Evolutionary conservation across 495 filamentous ascomycete genomes (phyloP).

Genomic region (Astrocystis sublimbata): DNA sequence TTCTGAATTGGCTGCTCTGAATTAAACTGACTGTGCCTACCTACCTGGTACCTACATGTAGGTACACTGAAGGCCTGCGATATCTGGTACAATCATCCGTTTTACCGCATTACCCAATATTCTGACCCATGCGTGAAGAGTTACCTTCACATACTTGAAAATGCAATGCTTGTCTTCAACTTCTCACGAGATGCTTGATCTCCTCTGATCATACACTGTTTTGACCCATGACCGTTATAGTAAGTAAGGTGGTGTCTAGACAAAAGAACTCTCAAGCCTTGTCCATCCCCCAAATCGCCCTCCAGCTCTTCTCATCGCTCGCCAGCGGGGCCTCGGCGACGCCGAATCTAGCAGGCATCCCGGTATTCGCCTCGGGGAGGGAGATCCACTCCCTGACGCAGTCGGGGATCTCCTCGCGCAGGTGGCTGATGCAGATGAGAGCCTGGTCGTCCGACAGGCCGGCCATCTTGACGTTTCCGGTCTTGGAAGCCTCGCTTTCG

Average conservation of each 20-base stretch:
- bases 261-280: neutral
- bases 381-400: slow-evolving; percentile 78
- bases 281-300: slow-evolving; percentile 61
- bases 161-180: no score
- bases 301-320: slow-evolving; percentile 55
- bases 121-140: no score
- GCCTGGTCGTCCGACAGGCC: slow-evolving; percentile 70
- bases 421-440: slow-evolving; percentile 82
- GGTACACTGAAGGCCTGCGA: neutral
- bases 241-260: no score
- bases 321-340: slow-evolving; percentile 57
- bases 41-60: neutral
- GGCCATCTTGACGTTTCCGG: slow-evolving; percentile 42
- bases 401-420: slow-evolving; percentile 84
- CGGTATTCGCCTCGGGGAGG: slow-evolving; percentile 64
- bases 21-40: no score
- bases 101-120: no score
- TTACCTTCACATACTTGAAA: no score
- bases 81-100: no score
- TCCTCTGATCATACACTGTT: no score
- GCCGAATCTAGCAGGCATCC: slow-evolving; percentile 58
- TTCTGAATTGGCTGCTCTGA: no score
- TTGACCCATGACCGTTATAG: neutral
- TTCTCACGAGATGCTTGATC: no score
- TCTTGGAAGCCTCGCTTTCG: slow-evolving; percentile 40